These are phyloP conservation scores for Entomortierella chlamydospora DNA, from an alignment of 192 early-diverging fungal species.

Conservation along the genomic window DNA sequence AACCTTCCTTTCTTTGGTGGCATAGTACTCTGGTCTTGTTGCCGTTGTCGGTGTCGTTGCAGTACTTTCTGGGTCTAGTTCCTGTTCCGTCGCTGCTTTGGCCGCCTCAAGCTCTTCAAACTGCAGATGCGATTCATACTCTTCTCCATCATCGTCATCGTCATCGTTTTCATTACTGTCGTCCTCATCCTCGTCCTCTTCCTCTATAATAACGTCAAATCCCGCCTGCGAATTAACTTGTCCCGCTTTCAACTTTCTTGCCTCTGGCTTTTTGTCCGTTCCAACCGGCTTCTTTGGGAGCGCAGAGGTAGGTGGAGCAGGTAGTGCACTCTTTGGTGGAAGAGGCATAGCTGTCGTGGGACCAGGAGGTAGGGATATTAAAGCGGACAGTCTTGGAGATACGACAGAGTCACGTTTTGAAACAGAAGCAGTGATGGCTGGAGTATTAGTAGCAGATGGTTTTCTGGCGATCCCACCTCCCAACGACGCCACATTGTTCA, in stretches of 20 bases:
- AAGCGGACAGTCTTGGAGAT: constrained; percentile 11
- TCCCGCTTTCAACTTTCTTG: not conserved
- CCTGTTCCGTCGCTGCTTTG: constrained; percentile 13
- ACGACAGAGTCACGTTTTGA: constrained; percentile 20
- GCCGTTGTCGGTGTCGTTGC: constrained; percentile 15
- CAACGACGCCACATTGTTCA: constrained; percentile 23
- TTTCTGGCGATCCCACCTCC: constrained; percentile 41
- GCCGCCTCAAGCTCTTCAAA: constrained; percentile 29
- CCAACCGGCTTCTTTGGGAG: constrained; percentile 24
- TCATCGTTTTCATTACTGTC: constrained; percentile 27
- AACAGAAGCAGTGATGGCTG: not conserved
- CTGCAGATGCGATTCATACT: constrained; percentile 24
- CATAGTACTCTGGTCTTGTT: constrained; percentile 46
- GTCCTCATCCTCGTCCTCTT: constrained; percentile 28
- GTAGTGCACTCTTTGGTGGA: constrained; percentile 21
- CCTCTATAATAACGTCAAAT: not conserved
- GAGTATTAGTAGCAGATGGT: constrained; percentile 7
- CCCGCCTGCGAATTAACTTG: not conserved
- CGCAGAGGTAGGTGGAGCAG: constrained; percentile 45
- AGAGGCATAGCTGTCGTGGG: constrained; percentile 27
- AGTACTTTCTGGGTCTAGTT: constrained; percentile 14
- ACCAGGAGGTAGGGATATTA: constrained; percentile 18
- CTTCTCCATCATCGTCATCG: constrained; percentile 25
- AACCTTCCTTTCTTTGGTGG: constrained; percentile 44
- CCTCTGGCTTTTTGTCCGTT: not conserved